These are phyloP conservation scores for Suillus clintonianus DNA, from an alignment of 768 basidiomycete species.

Conservation along the genomic window DNA sequence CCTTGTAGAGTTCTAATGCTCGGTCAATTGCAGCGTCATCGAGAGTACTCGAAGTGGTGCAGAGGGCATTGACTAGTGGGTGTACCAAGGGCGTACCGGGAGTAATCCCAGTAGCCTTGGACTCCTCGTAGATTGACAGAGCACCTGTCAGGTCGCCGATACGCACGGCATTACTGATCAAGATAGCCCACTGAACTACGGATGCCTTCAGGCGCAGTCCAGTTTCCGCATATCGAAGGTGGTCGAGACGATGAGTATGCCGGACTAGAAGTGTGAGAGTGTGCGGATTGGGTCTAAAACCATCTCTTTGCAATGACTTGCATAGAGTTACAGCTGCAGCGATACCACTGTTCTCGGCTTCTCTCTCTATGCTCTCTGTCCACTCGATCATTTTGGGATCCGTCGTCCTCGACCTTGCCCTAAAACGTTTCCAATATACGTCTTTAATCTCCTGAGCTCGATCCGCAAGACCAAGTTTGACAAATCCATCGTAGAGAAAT, in stretches of 20 bases:
- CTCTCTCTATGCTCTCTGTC: slow-evolving; percentile 30
- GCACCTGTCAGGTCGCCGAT: slow-evolving; percentile 41
- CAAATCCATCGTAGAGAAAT: slow-evolving; percentile 45
- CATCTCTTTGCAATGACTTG: slow-evolving; percentile 29
- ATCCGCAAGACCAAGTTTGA: slow-evolving; percentile 36
- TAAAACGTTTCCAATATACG: slow-evolving; percentile 38
- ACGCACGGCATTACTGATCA: slow-evolving; percentile 54
- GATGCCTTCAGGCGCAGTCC: slow-evolving; percentile 42
- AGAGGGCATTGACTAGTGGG: slow-evolving; percentile 56
- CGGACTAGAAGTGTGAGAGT: slow-evolving; percentile 46
- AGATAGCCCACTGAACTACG: slow-evolving; percentile 51
- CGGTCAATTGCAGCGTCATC: slow-evolving; percentile 48
- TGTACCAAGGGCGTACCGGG: slow-evolving; percentile 54
- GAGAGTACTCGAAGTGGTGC: slow-evolving; percentile 37
- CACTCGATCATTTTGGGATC: slow-evolving; percentile 28
- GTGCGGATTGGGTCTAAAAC: slow-evolving; percentile 32
- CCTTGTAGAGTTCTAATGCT: slow-evolving; percentile 56
- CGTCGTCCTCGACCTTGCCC: slow-evolving; percentile 28
- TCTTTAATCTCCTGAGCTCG: slow-evolving; percentile 41
- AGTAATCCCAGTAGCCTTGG: slow-evolving; percentile 42
- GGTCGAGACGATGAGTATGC: slow-evolving; percentile 38
- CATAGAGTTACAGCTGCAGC: slow-evolving; percentile 38
- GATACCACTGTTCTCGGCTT: slow-evolving; percentile 36
- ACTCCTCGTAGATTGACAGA: slow-evolving; percentile 49
- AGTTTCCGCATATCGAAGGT: slow-evolving; percentile 45